These are phyloP conservation scores for Ramularia collo-cygni DNA, from an alignment of 2,329 filamentous ascomycete genomes.

Conservation along the genomic window DNA sequence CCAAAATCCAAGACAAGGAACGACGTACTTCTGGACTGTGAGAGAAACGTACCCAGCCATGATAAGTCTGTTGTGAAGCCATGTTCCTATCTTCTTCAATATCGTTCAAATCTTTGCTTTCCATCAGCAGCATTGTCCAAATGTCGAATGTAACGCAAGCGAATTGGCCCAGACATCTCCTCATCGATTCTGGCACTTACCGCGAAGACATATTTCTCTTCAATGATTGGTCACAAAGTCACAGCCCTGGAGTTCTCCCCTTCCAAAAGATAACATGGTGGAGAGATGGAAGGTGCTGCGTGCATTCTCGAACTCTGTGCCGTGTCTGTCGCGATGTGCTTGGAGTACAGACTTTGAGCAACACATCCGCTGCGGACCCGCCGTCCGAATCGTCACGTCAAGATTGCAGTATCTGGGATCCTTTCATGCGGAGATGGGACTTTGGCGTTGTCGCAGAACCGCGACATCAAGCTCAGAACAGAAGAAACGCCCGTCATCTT, in stretches of 20 bases:
- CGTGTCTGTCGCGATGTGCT: not conserved
- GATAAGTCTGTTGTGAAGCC: too few species aligned
- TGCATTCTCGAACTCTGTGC: not conserved
- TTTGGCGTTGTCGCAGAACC: not conserved
- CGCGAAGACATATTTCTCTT: not conserved
- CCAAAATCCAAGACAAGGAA: not conserved
- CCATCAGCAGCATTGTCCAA: not conserved
- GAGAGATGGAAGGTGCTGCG: not conserved
- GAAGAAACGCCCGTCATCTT: not conserved
- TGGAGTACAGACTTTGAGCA: not conserved
- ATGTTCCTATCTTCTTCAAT: too few species aligned
- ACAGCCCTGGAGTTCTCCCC: not conserved
- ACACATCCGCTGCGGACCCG: conserved; percentile 1
- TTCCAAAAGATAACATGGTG: not conserved
- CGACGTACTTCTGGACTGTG: not conserved
- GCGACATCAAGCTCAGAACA: not conserved
- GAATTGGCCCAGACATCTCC: not conserved
- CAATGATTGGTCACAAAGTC: not conserved
- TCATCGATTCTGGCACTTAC: not conserved
- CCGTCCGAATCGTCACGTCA: too few species aligned
- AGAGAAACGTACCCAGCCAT: too few species aligned
- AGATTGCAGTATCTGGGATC: not conserved
- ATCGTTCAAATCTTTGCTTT: too few species aligned
- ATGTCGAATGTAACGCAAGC: not conserved
- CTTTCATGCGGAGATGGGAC: not conserved